Conservation (phyloP, 73 alveolate species). For the Paramecium pentaurelia region DNA sequence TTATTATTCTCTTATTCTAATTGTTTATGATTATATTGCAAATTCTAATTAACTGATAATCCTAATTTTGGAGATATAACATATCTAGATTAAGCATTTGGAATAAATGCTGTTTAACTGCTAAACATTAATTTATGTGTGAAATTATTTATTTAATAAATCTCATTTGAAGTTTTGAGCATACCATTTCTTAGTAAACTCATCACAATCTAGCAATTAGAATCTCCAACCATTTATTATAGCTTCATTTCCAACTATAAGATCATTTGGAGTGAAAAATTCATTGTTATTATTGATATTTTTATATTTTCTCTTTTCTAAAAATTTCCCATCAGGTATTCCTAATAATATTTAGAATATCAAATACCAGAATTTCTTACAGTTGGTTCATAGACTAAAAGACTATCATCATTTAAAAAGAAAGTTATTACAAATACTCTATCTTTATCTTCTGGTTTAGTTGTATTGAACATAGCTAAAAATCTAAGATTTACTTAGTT, state of each 20-base stretch:
- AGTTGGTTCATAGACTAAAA: constrained; percentile 88
- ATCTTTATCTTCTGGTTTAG: constrained; percentile 88
- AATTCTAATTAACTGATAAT: not conserved
- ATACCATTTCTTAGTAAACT: constrained; percentile 79
- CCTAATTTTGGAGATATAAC: not conserved
- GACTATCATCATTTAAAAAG: constrained; percentile 90
- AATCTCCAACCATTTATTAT: constrained; percentile 80
- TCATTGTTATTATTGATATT: constrained; percentile 71
- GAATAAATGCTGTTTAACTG: not conserved
- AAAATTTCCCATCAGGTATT: constrained; percentile 83
- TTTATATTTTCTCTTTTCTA: constrained; percentile 89
- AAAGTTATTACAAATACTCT: constrained; percentile 88
- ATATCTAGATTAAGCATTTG: not conserved
- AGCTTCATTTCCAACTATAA: constrained; percentile 81
- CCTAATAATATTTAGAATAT: constrained; percentile 58
- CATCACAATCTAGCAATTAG: constrained; percentile 82
- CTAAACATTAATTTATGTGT: not conserved
- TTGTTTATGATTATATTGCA: not conserved
- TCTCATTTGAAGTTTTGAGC: constrained; percentile 50
- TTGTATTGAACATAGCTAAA: constrained; percentile 85
- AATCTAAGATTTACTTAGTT: constrained; percentile 90
- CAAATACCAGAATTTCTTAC: constrained; percentile 80
- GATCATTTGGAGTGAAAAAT: constrained; percentile 77
- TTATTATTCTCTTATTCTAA: not conserved
- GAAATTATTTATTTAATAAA: not conserved